A percentile compares a stretch with the other conserved stretches of the same genome.
Evolutionary conservation across 305 asterid genomes (phyloP).

Genomic region (Fraxinus velutina): DNA sequence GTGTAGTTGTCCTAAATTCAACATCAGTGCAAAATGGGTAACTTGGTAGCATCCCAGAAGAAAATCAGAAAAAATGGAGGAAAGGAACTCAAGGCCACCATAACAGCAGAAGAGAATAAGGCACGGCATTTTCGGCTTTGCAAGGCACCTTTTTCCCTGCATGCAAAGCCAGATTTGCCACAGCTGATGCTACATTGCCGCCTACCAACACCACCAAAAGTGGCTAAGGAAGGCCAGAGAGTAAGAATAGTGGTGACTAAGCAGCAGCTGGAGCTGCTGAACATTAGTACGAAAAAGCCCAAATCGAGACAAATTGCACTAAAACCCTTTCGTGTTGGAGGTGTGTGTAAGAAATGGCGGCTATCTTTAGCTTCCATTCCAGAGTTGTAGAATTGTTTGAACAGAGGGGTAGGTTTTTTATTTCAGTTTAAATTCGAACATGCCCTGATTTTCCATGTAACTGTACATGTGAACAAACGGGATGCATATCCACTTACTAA

Average conservation of each 20-base stretch:
- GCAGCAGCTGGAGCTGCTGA: constrained; percentile 48
- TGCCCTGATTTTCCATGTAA: neutral
- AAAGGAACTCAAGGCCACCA: constrained; percentile 3
- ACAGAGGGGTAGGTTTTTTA: neutral
- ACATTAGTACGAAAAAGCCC: constrained; percentile 25
- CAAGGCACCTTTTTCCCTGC: neutral
- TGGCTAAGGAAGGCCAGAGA: constrained; percentile 27
- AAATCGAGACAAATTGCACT: neutral
- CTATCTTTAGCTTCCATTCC: constrained; percentile 33
- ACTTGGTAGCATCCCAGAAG: constrained; percentile 27
- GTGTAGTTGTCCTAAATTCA: neutral
- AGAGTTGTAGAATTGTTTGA: constrained; percentile 20
- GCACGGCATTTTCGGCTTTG: neutral
- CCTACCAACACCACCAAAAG: neutral
- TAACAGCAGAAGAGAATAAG: neutral
- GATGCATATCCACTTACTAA: neutral
- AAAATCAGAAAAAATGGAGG: constrained; percentile 15
- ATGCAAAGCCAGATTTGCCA: neutral
- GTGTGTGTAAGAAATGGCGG: constrained; percentile 23
- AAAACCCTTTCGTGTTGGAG: neutral
- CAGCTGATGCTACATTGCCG: neutral
- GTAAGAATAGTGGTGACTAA: constrained; percentile 51
- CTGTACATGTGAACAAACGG: neutral
- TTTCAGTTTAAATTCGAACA: neutral
- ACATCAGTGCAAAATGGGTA: constrained; percentile 27